Evolutionary conservation across 2,329 filamentous ascomycete genomes (phyloP), one percentile per base, ranked within the genome.

Genomic region (Diaporthe humulicola): DNA sequence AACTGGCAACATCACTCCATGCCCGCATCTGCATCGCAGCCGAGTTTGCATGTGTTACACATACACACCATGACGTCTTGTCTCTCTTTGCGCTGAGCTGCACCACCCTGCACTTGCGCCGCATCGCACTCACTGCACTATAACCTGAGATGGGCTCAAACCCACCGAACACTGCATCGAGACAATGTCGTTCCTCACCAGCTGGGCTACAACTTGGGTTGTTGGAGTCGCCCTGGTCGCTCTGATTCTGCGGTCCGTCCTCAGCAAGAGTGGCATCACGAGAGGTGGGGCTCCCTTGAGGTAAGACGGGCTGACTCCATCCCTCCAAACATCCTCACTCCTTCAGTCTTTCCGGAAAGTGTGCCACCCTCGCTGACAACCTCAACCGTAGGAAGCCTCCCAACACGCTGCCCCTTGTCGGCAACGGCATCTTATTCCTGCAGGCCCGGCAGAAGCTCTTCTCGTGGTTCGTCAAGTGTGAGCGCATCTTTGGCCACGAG

Each of bases 361-460:
- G 14, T 70, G 17, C 36, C 10, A 22, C 17, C 45, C 71, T 64
- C 17, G 48, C 38, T 58, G 36, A 67, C 50, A 28, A 3, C 22
- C 30, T 30, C 61, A 50, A 33, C 71, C n/a, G 57, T 72, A 88
- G 87, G 72, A 86, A 84, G 69, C 86, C 88, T 0, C 87, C 87
- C 3, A 84, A 88, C 73, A 88, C 88, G 3, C 80, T 89, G 1
- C 91, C 90, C 0, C 74, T 93, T 2, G 84, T 88, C 6, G 91
- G 91, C 36, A 92, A 93, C 78, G 91, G 91, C 8, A 85, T 93
- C 60, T 81, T 89, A 10, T 93, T 93, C 78, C 83, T 93, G 1
- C 90, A 88, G 78, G 85, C 89, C 2, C 87, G 91, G 4, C 88
- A 92, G 78, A 88, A 87, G 71, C 86, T 93, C 7, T 91, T 93